Percentiles rank a stretch among this genome's conserved stretches.
Evolutionary conservation across 202 grass and related monocot species (phyloP).

Genomic region (Sporobolus alterniflorus): DNA sequence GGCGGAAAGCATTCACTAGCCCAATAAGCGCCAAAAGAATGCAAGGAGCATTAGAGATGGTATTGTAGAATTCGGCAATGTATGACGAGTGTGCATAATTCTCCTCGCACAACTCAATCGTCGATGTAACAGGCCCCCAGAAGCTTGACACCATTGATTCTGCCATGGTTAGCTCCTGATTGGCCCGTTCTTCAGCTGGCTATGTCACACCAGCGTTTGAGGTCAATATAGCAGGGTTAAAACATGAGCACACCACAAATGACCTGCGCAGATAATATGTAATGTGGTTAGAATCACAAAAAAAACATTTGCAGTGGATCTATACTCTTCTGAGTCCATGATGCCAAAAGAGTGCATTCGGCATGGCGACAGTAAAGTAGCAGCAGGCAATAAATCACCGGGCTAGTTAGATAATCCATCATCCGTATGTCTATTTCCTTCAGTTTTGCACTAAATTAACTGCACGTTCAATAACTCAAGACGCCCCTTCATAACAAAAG

Average conservation of each 20-base stretch:
- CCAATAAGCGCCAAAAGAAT: slow-evolving; percentile 79
- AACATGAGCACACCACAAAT: slow-evolving; percentile 37
- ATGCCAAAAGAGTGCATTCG: background rate
- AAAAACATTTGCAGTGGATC: background rate
- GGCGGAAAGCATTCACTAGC: slow-evolving; percentile 68
- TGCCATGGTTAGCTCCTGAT: slow-evolving; percentile 49
- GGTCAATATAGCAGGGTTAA: slow-evolving; percentile 27
- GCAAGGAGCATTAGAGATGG: slow-evolving; percentile 75
- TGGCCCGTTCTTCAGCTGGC: slow-evolving; percentile 4
- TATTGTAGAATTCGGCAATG: slow-evolving; percentile 93
- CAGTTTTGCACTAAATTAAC: background rate
- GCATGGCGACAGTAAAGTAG: background rate
- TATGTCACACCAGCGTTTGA: slow-evolving; percentile 17
- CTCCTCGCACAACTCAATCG: slow-evolving; percentile 77
- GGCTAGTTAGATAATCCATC: background rate
- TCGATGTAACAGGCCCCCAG: slow-evolving; percentile 91
- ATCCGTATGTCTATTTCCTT: background rate
- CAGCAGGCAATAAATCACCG: background rate
- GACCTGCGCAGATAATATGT: slow-evolving; percentile 19
- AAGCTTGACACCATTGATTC: slow-evolving; percentile 80
- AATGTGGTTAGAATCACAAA: background rate
- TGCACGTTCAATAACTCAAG: background rate
- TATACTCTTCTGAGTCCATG: background rate
- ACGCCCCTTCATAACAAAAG: background rate
- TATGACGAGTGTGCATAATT: slow-evolving; percentile 77